These are phyloP conservation scores for Eutypa lata DNA, from an alignment of 2,329 filamentous ascomycete genomes.

Conservation along the genomic window DNA sequence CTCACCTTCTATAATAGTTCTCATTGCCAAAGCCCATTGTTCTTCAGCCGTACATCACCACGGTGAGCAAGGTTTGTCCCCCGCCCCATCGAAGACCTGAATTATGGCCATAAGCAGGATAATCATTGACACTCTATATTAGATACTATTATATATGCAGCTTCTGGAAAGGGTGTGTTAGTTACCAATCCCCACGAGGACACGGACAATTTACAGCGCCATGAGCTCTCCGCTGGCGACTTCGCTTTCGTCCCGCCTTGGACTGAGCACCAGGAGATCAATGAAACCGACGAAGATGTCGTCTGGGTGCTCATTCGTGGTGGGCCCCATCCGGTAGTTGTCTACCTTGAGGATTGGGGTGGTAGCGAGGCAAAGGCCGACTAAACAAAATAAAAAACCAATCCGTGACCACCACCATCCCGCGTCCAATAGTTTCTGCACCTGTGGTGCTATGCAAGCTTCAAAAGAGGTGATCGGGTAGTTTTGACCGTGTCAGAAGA, in stretches of 20 bases:
- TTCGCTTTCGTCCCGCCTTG: slow-evolving; percentile 69
- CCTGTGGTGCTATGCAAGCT: slow-evolving; percentile 1
- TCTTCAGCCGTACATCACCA: slow-evolving; percentile 65
- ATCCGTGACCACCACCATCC: neutral
- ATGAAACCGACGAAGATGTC: slow-evolving; percentile 57
- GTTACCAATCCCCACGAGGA: slow-evolving; percentile 55
- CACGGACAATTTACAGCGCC: slow-evolving; percentile 43
- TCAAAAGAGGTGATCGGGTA: slow-evolving; percentile 1
- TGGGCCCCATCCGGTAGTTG: slow-evolving; percentile 58
- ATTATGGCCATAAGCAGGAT: neutral
- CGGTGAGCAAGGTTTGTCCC: slow-evolving; percentile 58
- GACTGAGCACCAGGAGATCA: slow-evolving; percentile 68
- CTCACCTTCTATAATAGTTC: slow-evolving; percentile 37
- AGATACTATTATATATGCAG: slow-evolving; percentile 69
- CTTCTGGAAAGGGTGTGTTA: slow-evolving; percentile 58
- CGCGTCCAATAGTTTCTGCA: slow-evolving; percentile 6
- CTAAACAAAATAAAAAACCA: slow-evolving; percentile 7
- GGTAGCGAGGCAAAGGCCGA: slow-evolving; percentile 38
- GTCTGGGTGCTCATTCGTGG: slow-evolving; percentile 65
- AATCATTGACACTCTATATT: slow-evolving; percentile 6
- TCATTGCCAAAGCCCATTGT: slow-evolving; percentile 61
- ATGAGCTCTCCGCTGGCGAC: slow-evolving; percentile 60
- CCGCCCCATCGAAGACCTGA: neutral
- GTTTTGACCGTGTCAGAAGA: too few species aligned
- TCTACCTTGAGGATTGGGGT: slow-evolving; percentile 62